Percentiles rank a stretch among this genome's conserved stretches.
These are phyloP conservation scores for Gossypium schwendimanii DNA, from an alignment of 441 rosid species.

Conservation along the genomic window DNA sequence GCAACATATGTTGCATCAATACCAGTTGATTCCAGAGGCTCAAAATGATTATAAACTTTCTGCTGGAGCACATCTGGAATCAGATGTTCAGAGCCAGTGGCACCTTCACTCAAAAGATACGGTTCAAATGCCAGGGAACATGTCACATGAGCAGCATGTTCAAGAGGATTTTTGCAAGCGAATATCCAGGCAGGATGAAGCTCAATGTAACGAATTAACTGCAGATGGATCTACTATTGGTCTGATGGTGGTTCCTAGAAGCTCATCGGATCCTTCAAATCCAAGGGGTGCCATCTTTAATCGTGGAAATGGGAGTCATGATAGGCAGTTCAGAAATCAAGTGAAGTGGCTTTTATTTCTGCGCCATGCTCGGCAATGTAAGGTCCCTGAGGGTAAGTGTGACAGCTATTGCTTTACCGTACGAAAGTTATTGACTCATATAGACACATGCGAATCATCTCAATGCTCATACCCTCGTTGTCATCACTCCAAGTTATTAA, in stretches of 20 bases:
- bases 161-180: slow-evolving; percentile 78
- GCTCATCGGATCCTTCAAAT: slow-evolving; percentile 40
- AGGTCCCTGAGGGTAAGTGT: slow-evolving; percentile 89
- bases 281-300: slow-evolving; percentile 37
- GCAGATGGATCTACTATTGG: slow-evolving; percentile 53
- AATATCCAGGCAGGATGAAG: slow-evolving; percentile 67
- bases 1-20: slow-evolving; percentile 63
- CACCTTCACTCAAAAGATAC: slow-evolving; percentile 53
- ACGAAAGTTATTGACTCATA: slow-evolving; percentile 72
- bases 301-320: slow-evolving; percentile 55
- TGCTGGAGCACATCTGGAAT: slow-evolving; percentile 49
- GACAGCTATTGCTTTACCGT: slow-evolving; percentile 58
- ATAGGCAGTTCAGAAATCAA: slow-evolving; percentile 68
- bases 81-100: slow-evolving; percentile 57
- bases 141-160: slow-evolving; percentile 53
- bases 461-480: slow-evolving; percentile 81
- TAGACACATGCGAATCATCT: slow-evolving; percentile 58
- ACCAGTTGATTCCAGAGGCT: slow-evolving; percentile 53
- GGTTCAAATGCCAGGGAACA: slow-evolving; percentile 37
- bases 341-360: slow-evolving; percentile 83
- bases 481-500: slow-evolving; percentile 60
- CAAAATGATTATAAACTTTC: slow-evolving; percentile 48
- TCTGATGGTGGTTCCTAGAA: slow-evolving; percentile 41
- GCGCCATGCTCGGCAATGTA: slow-evolving; percentile 84
- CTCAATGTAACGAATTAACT: slow-evolving; percentile 64